phyloP scores from a whole-genome alignment of 2,329 filamentous ascomycete genomes.

The Penicillium olsonii region DNA sequence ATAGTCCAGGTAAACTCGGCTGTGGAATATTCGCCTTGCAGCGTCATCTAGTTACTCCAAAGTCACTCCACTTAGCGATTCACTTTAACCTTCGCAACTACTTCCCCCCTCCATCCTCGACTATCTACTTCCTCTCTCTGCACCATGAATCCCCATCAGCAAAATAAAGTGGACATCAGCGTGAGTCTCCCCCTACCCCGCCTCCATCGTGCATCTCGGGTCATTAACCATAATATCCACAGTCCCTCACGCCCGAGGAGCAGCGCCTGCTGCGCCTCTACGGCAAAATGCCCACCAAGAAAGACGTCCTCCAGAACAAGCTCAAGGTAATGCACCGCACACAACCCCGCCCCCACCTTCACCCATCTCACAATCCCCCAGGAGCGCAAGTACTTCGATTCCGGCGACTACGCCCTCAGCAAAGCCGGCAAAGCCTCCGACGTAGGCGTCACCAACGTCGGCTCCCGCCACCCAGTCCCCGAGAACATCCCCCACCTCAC shows the following conservation, averaged over 20 bases:
- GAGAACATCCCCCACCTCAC: conserved; percentile 93
- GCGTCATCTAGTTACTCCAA: neutral
- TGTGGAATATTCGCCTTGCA: neutral
- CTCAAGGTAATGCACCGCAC: conserved; percentile 63
- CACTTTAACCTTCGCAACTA: neutral
- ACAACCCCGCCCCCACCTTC: neutral
- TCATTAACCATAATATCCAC: no score
- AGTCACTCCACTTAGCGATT: neutral
- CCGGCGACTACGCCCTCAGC: conserved; percentile 91
- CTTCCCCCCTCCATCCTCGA: neutral
- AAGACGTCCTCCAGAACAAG: conserved; percentile 96
- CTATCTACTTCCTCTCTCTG: neutral
- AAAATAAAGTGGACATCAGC: conserved; percentile 97
- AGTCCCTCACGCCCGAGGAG: conserved; percentile 93
- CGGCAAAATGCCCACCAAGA: conserved; percentile 95
- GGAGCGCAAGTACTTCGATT: conserved; percentile 99
- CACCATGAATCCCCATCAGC: conserved; percentile 92
- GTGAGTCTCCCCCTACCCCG: conserved; percentile 69
- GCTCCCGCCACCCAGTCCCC: conserved; percentile 89
- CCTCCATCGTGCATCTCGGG: no score
- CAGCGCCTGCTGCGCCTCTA: conserved; percentile 96
- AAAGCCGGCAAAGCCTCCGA: conserved; percentile 96
- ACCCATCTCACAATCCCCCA: conserved; percentile 28
- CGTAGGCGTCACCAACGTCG: conserved; percentile 89
- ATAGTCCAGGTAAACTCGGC: neutral